These are phyloP conservation scores for Suillus fuscotomentosus DNA, from an alignment of 768 basidiomycete genomes.

Conservation along the genomic window DNA sequence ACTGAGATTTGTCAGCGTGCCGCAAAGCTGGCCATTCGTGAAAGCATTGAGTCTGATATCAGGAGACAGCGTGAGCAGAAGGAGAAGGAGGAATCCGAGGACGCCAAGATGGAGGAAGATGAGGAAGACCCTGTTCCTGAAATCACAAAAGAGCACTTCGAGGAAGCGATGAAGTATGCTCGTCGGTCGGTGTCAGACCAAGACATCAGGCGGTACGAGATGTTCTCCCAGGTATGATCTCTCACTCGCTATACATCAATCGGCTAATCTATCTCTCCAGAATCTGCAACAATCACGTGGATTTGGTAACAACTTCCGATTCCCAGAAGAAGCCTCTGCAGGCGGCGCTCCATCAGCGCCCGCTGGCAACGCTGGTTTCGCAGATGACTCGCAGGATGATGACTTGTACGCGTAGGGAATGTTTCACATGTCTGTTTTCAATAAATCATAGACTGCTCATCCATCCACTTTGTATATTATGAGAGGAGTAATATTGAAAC, in stretches of 20 bases:
- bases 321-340: constrained; percentile 69
- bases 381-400: constrained; percentile 85
- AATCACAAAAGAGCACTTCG: constrained; percentile 91
- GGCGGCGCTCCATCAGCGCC: constrained; percentile 38
- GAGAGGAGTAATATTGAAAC: constrained; percentile 1
- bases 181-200: constrained; percentile 95
- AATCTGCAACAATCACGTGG: constrained; percentile 89
- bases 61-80: constrained; percentile 71
- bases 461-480: constrained; percentile 3
- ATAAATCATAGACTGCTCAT: not conserved
- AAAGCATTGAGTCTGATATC: constrained; percentile 93
- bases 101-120: constrained; percentile 71
- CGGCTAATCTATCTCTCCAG: constrained; percentile 36
- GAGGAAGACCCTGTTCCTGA: constrained; percentile 82
- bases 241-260: constrained; percentile 3
- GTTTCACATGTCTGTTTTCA: not conserved
- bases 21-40: constrained; percentile 95
- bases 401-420: constrained; percentile 76
- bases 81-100: constrained; percentile 79
- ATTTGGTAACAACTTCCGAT: constrained; percentile 96
- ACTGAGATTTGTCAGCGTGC: constrained; percentile 99
- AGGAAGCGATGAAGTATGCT: constrained; percentile 98
- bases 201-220: constrained; percentile 97
- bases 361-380: constrained; percentile 74
- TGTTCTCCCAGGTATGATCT: constrained; percentile 81